Percentiles rank a stretch among this genome's conserved stretches.
These are phyloP conservation scores for Thymus mandschuricus DNA, from an alignment of 257 asterid genomes.

Conservation along the genomic window DNA sequence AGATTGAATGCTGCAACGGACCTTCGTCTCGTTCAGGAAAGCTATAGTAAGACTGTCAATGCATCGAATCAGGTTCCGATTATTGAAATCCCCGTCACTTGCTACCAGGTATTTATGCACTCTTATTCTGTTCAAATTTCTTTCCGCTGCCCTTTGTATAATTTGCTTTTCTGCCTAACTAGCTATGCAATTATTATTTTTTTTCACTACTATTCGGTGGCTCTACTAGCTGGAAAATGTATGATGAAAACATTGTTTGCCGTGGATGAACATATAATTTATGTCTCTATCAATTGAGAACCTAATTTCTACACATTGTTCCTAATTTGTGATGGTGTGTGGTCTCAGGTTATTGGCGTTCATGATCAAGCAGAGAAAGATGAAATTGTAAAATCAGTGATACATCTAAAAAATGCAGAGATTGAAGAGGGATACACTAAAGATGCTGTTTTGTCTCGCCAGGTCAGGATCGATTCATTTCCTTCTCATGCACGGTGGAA, in stretches of 20 bases:
- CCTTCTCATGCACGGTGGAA: constrained; percentile 27
- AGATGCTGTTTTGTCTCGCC: constrained; percentile 84
- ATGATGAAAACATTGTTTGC: constrained; percentile 5
- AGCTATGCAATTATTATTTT: not conserved
- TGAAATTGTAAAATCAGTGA: constrained; percentile 90
- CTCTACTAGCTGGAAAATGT: constrained; percentile 15
- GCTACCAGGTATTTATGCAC: constrained; percentile 73
- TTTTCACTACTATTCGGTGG: not conserved
- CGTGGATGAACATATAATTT: not conserved
- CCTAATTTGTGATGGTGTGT: constrained; percentile 32
- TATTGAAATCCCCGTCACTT: constrained; percentile 85
- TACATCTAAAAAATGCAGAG: constrained; percentile 81
- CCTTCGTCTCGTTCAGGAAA: constrained; percentile 43
- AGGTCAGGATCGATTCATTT: constrained; percentile 49
- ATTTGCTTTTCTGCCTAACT: not conserved
- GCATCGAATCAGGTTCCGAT: constrained; percentile 42
- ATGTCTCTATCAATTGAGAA: not conserved
- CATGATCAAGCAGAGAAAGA: constrained; percentile 91
- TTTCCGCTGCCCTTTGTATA: not conserved
- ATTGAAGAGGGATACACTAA: constrained; percentile 94
- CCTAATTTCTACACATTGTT: constrained; percentile 14
- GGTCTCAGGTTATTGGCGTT: constrained; percentile 82
- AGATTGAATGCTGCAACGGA: constrained; percentile 51
- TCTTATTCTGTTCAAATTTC: not conserved
- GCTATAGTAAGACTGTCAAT: constrained; percentile 29